Percentiles rank a stretch among this genome's conserved stretches.
phyloP scores from a whole-genome alignment of 2,329 filamentous ascomycete species.

The Orbilia blumenaviensis region DNA sequence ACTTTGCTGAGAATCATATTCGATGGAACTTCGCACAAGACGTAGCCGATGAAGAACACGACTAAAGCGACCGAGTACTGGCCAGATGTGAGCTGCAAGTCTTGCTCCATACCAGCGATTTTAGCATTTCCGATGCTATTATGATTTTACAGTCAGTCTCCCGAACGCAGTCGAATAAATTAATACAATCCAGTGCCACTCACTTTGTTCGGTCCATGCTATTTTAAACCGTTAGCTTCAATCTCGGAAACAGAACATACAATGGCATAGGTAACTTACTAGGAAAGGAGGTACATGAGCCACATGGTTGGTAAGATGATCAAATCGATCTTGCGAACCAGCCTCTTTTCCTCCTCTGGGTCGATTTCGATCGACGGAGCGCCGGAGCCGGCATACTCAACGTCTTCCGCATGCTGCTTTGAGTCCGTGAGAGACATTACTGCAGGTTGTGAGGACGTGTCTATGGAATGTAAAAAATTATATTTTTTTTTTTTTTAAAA shows the following conservation, averaged over 20 bases:
- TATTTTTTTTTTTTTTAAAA: too few species aligned
- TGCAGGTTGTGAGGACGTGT: not conserved
- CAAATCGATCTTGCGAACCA: constrained; percentile 59
- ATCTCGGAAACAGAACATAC: not conserved
- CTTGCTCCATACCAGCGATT: constrained; percentile 65
- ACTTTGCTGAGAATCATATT: constrained; percentile 66
- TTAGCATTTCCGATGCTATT: constrained; percentile 65
- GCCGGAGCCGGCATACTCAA: constrained; percentile 48
- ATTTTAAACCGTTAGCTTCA: not conserved
- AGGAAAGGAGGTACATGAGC: constrained; percentile 59
- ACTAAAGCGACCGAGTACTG: constrained; percentile 66
- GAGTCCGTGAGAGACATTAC: constrained; percentile 46
- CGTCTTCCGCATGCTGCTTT: constrained; percentile 34
- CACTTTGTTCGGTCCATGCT: constrained; percentile 54
- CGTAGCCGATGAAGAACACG: constrained; percentile 68
- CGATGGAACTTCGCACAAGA: constrained; percentile 67
- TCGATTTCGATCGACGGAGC: constrained; percentile 45
- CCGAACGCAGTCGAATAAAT: too few species aligned
- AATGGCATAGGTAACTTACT: constrained; percentile 34
- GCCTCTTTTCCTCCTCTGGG: constrained; percentile 55
- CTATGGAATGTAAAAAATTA: not conserved
- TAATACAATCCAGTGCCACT: too few species aligned
- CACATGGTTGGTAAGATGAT: constrained; percentile 59
- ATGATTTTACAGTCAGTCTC: too few species aligned
- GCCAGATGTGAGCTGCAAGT: constrained; percentile 64